A percentile compares a stretch with the other conserved stretches of the same genome.
phyloP scores from a whole-genome alignment of 805 yeast species.

The Candida corydali region DNA sequence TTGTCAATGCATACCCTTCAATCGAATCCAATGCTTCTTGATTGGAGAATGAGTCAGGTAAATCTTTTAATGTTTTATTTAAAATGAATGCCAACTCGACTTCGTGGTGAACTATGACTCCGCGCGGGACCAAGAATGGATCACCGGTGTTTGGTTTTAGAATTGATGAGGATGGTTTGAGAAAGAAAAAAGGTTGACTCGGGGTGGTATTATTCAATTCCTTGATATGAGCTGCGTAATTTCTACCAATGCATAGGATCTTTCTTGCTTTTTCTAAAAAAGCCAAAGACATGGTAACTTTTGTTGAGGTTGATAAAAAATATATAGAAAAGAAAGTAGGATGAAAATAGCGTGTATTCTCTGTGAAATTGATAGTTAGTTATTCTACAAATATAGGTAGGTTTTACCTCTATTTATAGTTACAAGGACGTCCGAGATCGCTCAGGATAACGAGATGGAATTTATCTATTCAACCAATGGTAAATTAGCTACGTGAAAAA shows the following conservation, averaged over 20 bases:
- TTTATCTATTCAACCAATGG: no score
- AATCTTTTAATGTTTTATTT: conserved; percentile 58
- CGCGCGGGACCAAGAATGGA: conserved; percentile 83
- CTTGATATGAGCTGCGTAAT: conserved; percentile 92
- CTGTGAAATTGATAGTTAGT: no score
- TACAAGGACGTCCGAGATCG: no score
- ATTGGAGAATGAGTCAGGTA: conserved; percentile 54
- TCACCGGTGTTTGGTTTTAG: conserved; percentile 52
- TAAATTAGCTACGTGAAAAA: no score
- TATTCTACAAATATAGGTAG: no score
- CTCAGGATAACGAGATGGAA: no score
- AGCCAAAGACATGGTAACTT: conserved; percentile 38
- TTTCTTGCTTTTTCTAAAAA: conserved; percentile 67
- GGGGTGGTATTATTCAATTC: conserved; percentile 85
- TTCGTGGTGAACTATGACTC: conserved; percentile 85
- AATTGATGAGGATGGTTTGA: conserved; percentile 83
- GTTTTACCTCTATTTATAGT: no score
- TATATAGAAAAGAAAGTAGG: neutral
- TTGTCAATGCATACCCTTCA: conserved; percentile 82
- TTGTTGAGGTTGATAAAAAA: conserved; percentile 2
- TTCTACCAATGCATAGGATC: conserved; percentile 92
- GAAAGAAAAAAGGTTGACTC: conserved; percentile 82
- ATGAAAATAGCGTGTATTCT: no score
- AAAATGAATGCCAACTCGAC: conserved; percentile 84
- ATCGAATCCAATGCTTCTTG: conserved; percentile 73